Conservation (phyloP, 345 rosid genomes). For the Alliaria petiolata region DNA sequence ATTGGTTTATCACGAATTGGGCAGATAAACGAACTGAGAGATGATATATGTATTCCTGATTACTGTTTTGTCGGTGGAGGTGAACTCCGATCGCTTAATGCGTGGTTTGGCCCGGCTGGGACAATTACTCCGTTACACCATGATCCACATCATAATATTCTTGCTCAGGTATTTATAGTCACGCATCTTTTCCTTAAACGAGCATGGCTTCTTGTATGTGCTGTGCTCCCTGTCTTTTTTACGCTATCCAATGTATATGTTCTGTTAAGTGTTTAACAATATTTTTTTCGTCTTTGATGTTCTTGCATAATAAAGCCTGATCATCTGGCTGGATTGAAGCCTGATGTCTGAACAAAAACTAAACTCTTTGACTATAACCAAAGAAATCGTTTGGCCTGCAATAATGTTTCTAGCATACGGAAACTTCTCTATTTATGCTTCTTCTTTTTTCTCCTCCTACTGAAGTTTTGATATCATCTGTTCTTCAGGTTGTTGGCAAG, state of each 20-base stretch:
- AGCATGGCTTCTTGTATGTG: slow-evolving; percentile 11
- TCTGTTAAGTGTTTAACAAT: no score
- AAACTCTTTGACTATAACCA: slow-evolving; percentile 32
- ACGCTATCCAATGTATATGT: no score
- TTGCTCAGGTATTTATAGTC: slow-evolving; percentile 67
- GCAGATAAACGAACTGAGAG: slow-evolving; percentile 78
- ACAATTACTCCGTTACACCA: slow-evolving; percentile 96
- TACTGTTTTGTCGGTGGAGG: slow-evolving; percentile 97
- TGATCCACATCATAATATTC: slow-evolving; percentile 96
- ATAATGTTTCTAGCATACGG: neutral
- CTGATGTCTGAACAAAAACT: slow-evolving; percentile 27
- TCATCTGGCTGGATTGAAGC: slow-evolving; percentile 27
- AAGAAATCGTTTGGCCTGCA: slow-evolving; percentile 20
- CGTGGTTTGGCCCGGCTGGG: slow-evolving; percentile 97
- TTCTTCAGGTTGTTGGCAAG: slow-evolving; percentile 79
- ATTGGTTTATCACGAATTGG: slow-evolving; percentile 23
- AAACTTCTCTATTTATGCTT: neutral
- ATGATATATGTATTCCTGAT: slow-evolving; percentile 86
- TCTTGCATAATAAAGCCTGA: slow-evolving; percentile 21
- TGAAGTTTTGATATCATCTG: slow-evolving; percentile 8
- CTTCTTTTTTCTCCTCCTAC: neutral
- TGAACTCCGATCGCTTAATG: slow-evolving; percentile 78
- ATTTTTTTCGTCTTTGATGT: slow-evolving; percentile 23
- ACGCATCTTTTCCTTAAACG: neutral
- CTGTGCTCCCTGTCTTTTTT: no score